A percentile compares a stretch with the other conserved stretches of the same genome.
Conservation (phyloP, 2,329 filamentous ascomycete genomes). For the Sporothrix variecibatus region DNA sequence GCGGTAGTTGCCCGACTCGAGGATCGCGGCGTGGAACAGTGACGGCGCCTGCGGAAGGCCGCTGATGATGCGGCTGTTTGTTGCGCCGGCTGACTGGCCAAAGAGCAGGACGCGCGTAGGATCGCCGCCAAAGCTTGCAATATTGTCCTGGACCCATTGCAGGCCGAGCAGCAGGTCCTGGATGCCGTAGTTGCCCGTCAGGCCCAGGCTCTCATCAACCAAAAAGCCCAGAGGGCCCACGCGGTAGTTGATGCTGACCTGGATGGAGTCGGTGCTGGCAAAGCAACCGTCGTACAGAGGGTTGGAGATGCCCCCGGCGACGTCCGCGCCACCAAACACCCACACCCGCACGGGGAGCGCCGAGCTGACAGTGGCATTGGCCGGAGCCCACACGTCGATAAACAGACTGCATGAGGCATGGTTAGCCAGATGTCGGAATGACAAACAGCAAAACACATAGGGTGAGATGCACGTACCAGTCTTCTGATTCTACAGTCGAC, state of each 20-base stretch:
- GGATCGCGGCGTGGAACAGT: slow-evolving; percentile 33
- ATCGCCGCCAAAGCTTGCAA: slow-evolving; percentile 48
- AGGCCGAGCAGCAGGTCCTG: slow-evolving; percentile 53
- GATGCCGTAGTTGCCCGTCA: slow-evolving; percentile 53
- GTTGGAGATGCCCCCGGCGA: slow-evolving; percentile 32
- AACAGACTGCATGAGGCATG: too few species aligned
- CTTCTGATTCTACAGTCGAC: not conserved
- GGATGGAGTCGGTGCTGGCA: slow-evolving; percentile 32
- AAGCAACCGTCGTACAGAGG: slow-evolving; percentile 33
- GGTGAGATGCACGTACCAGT: too few species aligned
- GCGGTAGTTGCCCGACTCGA: slow-evolving; percentile 33
- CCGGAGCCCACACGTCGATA: slow-evolving; percentile 64
- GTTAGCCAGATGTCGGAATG: too few species aligned
- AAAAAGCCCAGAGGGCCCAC: slow-evolving; percentile 49
- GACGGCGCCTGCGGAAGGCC: slow-evolving; percentile 34
- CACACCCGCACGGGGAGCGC: slow-evolving; percentile 38
- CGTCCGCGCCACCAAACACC: slow-evolving; percentile 35
- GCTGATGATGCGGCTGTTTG: slow-evolving; percentile 34
- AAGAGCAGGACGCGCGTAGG: slow-evolving; percentile 37
- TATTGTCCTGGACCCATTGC: slow-evolving; percentile 52
- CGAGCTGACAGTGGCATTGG: slow-evolving; percentile 42
- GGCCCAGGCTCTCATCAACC: slow-evolving; percentile 41
- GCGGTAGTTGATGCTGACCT: slow-evolving; percentile 37
- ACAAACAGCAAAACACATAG: too few species aligned
- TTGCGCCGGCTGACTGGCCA: slow-evolving; percentile 36